These are phyloP conservation scores for Kazachstania viticola DNA, from an alignment of 805 yeast genomes.

Conservation along the genomic window DNA sequence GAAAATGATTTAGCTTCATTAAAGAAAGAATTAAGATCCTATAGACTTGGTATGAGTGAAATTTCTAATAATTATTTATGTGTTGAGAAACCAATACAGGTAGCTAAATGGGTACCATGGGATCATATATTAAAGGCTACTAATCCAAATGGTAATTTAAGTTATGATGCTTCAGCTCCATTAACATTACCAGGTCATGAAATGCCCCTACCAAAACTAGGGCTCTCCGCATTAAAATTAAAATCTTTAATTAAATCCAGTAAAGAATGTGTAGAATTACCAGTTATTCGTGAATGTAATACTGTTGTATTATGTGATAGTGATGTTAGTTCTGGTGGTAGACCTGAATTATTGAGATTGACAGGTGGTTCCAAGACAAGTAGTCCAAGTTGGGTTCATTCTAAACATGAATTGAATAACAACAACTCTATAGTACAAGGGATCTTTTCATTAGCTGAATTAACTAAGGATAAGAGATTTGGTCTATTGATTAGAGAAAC, in stretches of 20 bases:
- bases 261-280: constrained; percentile 36
- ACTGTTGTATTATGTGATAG: constrained; percentile 54
- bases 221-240: constrained; percentile 56
- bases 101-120: constrained; percentile 65
- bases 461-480: constrained; percentile 56
- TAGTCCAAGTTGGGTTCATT: constrained; percentile 82
- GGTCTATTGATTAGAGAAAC: constrained; percentile 58
- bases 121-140: constrained; percentile 48
- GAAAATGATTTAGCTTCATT: constrained; percentile 31
- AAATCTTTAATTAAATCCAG: constrained; percentile 44
- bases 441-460: constrained; percentile 42
- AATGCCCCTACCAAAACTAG: constrained; percentile 63
- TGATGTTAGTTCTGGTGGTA: constrained; percentile 29
- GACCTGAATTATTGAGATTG: constrained; percentile 56
- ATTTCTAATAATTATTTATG: constrained; percentile 69
- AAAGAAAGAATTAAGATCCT: constrained; percentile 44
- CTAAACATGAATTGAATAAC: constrained; percentile 51
- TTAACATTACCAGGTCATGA: constrained; percentile 56
- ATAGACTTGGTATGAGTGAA: constrained; percentile 71
- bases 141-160: constrained; percentile 56
- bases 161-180: constrained; percentile 51
- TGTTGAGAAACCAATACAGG: constrained; percentile 59
- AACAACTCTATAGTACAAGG: constrained; percentile 32
- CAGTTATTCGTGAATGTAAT: constrained; percentile 67
- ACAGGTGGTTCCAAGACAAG: constrained; percentile 66